phyloP scores from a whole-genome alignment of 495 filamentous ascomycete genomes.

The Xylaria castorea region DNA sequence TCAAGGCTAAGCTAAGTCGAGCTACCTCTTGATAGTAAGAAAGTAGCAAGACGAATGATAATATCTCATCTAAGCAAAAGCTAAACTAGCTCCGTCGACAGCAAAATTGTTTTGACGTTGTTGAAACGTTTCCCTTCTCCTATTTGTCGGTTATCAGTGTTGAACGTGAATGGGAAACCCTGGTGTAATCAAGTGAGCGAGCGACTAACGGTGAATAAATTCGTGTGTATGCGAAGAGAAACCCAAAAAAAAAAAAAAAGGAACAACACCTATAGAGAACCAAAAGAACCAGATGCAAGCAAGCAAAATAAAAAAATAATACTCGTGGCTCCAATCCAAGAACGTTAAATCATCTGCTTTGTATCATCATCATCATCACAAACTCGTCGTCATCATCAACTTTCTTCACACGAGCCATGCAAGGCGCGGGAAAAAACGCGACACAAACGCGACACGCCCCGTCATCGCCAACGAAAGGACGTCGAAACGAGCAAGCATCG shows the following conservation, averaged over 20 bases:
- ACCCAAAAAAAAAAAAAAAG: not conserved
- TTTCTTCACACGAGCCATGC: not conserved
- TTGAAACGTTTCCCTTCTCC: conserved; percentile 19
- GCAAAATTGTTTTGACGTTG: not conserved
- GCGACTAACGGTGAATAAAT: conserved; percentile 20
- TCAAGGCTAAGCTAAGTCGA: conserved; percentile 24
- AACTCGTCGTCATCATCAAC: not conserved
- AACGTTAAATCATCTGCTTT: not conserved
- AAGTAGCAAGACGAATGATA: conserved; percentile 4
- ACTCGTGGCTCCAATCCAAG: not conserved
- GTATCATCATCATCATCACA: conserved; percentile 18
- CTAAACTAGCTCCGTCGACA: not conserved
- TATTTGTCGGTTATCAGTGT: not conserved
- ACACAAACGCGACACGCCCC: not conserved
- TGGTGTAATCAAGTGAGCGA: conserved; percentile 22
- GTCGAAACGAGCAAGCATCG: conserved; percentile 13
- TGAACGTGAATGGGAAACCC: conserved; percentile 25
- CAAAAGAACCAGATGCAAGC: not conserved
- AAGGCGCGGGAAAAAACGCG: not conserved
- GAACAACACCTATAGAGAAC: not conserved
- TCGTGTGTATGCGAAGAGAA: conserved; percentile 9
- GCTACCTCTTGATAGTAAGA: conserved; percentile 8
- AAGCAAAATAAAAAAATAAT: not conserved
- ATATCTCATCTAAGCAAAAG: conserved; percentile 2
- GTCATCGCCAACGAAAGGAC: not conserved